Conservation (phyloP, 306 rosid species). For the Crataegus laevigata region DNA sequence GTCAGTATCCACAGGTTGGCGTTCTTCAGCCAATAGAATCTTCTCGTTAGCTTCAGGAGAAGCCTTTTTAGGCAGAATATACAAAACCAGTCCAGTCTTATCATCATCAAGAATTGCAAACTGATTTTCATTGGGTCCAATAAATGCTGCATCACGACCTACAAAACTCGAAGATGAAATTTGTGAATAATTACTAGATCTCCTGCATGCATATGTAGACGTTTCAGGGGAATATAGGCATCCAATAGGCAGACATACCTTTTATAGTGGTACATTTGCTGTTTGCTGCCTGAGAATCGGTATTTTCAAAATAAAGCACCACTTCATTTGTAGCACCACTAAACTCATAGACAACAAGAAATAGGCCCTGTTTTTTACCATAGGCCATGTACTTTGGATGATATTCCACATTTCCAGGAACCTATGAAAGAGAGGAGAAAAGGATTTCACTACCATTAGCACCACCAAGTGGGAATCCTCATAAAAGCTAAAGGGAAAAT, state of each 20-base stretch:
- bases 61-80: constrained; percentile 68
- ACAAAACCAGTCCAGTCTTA: constrained; percentile 76
- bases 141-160: constrained; percentile 94
- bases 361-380: constrained; percentile 71
- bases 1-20: constrained; percentile 41
- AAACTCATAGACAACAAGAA: constrained; percentile 82
- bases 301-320: constrained; percentile 77
- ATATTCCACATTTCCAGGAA: constrained; percentile 84
- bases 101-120: constrained; percentile 94
- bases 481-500: neutral
- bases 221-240: constrained; percentile 3
- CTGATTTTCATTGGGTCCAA: constrained; percentile 90
- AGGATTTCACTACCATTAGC: constrained; percentile 18
- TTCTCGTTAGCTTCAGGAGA: constrained; percentile 54
- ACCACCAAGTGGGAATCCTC: neutral
- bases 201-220: constrained; percentile 1
- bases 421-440: constrained; percentile 36
- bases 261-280: constrained; percentile 73
- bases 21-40: constrained; percentile 48
- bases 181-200: constrained; percentile 17
- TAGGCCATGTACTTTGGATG: constrained; percentile 62
- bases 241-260: constrained; percentile 41
- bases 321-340: constrained; percentile 72
- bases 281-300: constrained; percentile 42
- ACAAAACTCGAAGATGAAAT: constrained; percentile 23